Evolutionary conservation across 768 basidiomycete genomes (phyloP).

Genomic region (Leccinum olivaceopallidum): DNA sequence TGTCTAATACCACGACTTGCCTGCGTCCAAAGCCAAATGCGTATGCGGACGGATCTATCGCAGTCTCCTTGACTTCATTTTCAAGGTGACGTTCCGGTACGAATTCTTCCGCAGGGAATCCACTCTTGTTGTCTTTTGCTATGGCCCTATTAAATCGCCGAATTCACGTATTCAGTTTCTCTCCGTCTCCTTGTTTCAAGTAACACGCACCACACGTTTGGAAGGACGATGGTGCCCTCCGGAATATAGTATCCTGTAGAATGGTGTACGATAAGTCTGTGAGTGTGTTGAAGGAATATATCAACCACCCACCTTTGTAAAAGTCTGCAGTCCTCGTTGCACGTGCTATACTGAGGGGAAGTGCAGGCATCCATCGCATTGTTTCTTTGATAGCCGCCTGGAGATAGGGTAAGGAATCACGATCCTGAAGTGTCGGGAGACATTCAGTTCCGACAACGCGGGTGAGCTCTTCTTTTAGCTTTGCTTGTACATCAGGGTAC

Average conservation of each 20-base stretch:
- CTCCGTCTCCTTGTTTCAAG: background rate
- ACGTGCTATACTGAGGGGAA: conserved; percentile 18
- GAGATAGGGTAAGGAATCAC: conserved; percentile 49
- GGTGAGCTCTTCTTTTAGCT: conserved; percentile 55
- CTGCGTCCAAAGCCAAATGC: conserved; percentile 20
- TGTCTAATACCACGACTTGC: background rate
- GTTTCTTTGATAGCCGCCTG: conserved; percentile 42
- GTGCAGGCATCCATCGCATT: conserved; percentile 9
- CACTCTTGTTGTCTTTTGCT: conserved; percentile 17
- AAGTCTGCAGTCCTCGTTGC: conserved; percentile 8
- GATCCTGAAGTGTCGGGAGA: conserved; percentile 39
- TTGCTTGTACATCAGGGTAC: conserved; percentile 46
- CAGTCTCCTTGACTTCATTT: conserved; percentile 7
- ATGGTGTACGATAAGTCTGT: background rate
- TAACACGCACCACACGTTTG: conserved; percentile 17
- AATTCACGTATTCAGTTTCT: background rate
- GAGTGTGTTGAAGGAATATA: background rate
- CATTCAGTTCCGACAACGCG: conserved; percentile 44
- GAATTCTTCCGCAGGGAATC: conserved; percentile 18
- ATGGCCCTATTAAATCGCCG: conserved; percentile 12
- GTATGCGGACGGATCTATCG: conserved; percentile 12
- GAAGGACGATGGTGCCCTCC: conserved; percentile 11
- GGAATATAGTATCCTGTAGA: conserved; percentile 13
- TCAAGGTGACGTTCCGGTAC: conserved; percentile 15
- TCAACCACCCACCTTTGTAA: conserved; percentile 8